Conservation (phyloP, 1,284 basidiomycete genomes). For the Cutaneotrichosporon curvatum region DNA sequence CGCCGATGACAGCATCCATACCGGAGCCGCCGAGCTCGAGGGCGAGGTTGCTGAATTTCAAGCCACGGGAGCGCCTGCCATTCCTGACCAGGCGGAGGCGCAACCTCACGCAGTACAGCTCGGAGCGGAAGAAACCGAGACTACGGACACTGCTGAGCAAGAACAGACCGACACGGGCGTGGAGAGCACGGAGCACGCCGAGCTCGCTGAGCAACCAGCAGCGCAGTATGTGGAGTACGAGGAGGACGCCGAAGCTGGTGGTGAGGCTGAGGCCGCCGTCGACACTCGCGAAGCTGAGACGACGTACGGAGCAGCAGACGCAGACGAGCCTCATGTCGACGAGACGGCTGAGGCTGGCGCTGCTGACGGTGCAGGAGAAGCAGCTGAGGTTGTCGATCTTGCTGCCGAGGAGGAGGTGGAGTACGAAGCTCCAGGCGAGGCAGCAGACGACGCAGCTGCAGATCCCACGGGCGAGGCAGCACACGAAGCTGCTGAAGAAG, state of each 20-base stretch:
- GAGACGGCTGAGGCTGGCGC: neutral
- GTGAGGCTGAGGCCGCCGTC: constrained; percentile 22
- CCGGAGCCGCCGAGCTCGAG: too few species aligned
- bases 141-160: too few species aligned
- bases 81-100: too few species aligned
- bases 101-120: too few species aligned
- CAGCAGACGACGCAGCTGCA: too few species aligned
- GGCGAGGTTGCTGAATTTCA: too few species aligned
- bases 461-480: too few species aligned
- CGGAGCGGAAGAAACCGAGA: too few species aligned
- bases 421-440: neutral
- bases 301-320: neutral
- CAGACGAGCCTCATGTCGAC: neutral
- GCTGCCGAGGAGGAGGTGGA: constrained; percentile 1
- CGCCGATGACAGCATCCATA: too few species aligned
- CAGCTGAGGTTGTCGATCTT: neutral
- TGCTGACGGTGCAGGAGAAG: neutral
- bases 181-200: neutral
- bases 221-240: constrained; percentile 2
- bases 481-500: neutral
- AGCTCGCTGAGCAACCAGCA: neutral
- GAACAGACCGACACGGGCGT: too few species aligned
- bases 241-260: neutral
- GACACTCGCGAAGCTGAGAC: constrained; percentile 8
- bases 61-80: too few species aligned